Base-by-base conservation (phyloP, 2,329 filamentous ascomycete species). In the Exophiala xenobiotica region DNA sequence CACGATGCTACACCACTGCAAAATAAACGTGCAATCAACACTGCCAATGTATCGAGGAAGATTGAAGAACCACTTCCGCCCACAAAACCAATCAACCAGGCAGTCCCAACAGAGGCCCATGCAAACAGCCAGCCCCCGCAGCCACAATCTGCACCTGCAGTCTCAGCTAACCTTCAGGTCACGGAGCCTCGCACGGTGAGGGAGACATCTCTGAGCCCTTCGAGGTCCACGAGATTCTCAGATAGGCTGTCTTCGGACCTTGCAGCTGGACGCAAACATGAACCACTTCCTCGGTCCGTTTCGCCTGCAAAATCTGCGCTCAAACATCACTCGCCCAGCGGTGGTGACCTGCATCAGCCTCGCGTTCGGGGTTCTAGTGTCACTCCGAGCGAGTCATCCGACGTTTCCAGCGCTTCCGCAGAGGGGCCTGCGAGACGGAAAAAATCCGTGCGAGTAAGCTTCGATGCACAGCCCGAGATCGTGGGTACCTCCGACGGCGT, bases 381-480 rank as follows among this genome's bases (percentile, higher is more conserved):
- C 24, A 67, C 74, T 4, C 64, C 73, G 1, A 81, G 78, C 57
- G 80, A 83, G 53, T 68, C 75, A 1, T 83, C 81, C 1, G 81
- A 83, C 56, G 74, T 74, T 3, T 84, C 80, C 4, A 64, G 69
- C 14, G 67, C 66, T 29, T 76, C 74, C 3, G 71, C 74, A 33
- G 74, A 77, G 39, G 70, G 71, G 7, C 60, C 56, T 19, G 68
- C 66, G 33, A 66, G 12, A 65, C 79, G 75, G 57, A 83, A 78
- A 66, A 81, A 78, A 63, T 68, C 68, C 23, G 74, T 74, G 3
- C 74, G 81, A 46, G 81, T 85, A 46, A 96, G 90, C 70, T 96
- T 85, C 59, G 81, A 83, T 50, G 80, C 82, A 37, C 75, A 77
- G 40, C 70, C 77, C 3, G 71, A 77, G 47, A 63, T 78, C 20